Base-by-base conservation (phyloP, 176 grass and related monocot genomes). In the Hsuehochloa calcarea region DNA sequence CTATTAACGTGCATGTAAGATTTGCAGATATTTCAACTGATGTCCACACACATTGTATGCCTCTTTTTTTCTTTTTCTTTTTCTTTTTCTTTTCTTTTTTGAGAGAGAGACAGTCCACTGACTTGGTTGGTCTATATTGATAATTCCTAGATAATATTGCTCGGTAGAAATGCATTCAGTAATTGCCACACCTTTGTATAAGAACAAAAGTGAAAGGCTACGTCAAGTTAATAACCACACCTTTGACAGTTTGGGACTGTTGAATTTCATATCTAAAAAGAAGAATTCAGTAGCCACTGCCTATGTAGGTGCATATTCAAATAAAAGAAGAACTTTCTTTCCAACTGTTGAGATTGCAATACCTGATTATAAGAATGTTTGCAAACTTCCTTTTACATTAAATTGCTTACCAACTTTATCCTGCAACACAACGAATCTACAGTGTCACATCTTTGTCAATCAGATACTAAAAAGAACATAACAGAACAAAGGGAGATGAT, bases 381-480 rank as follows among this genome's bases (percentile, higher is more conserved):
- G 16, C 52, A 37, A 51, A 38, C 22, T 70, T 70, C 63, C 41
- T 72, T 23, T n/a, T 88, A 80, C 45, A 75, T 65, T 91, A 80
- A 43, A 85, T 54, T 86, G 70, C 90, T 97, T 95, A 97, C 95
- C 92, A 89, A 97, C 90, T 97, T 95, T 97, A 88, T 95, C 95
- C 95, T 95, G 92, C 58, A 92, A 80, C 20, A 78, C 59, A 89
- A 72, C 14, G 50, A 94, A 74, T 46, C 63, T 74, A 58, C 27
- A 23, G 10, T 71, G 78, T 90, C 85, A 94, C 87, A 82, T 54
- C 29, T 72, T 71, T 41, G 58, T 39, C 61, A 73, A 87, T 72
- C 25, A 35, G 46, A 78, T 41, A 41, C 23, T 31, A 82, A 83
- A 75, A 64, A 60, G 15, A 82, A 65, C 47, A 46, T 47, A 56